A percentile compares a stretch with the other conserved stretches of the same genome.
These are phyloP conservation scores for Termitomyces sp. DNA, from an alignment of 768 basidiomycete genomes.

Conservation along the genomic window DNA sequence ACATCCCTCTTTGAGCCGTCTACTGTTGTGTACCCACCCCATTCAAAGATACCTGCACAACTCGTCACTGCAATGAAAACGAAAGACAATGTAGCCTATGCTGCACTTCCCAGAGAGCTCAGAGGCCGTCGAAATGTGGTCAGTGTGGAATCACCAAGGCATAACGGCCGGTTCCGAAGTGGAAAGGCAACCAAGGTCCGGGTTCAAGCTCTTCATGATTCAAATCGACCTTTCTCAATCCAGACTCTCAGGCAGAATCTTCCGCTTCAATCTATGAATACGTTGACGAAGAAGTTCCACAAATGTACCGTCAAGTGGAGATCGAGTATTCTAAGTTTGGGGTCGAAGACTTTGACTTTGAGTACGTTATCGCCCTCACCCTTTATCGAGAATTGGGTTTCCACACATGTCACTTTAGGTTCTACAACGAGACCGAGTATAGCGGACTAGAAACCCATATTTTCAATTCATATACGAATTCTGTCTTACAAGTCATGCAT, in stretches of 20 bases:
- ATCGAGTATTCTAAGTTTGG: constrained; percentile 99
- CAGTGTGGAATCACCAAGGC: constrained; percentile 41
- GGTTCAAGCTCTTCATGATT: constrained; percentile 20
- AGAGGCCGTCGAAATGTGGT: constrained; percentile 80
- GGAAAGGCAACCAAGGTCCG: constrained; percentile 53
- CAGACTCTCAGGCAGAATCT: constrained; percentile 37
- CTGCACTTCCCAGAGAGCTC: constrained; percentile 79
- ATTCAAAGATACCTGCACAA: constrained; percentile 73
- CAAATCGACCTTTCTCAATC: background rate
- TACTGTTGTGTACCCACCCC: constrained; percentile 53
- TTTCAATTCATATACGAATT: constrained; percentile 93
- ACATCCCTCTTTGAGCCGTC: constrained; percentile 35
- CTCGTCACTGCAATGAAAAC: constrained; percentile 74
- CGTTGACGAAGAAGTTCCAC: constrained; percentile 59
- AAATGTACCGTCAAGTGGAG: constrained; percentile 85
- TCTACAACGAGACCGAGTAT: constrained; percentile 87
- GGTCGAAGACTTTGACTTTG: constrained; percentile 98
- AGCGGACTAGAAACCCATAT: constrained; percentile 97
- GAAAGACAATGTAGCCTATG: constrained; percentile 89
- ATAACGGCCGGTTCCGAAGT: constrained; percentile 77
- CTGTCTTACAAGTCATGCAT: constrained; percentile 86
- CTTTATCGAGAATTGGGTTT: background rate
- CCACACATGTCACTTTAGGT: constrained; percentile 37
- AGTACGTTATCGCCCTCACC: constrained; percentile 36
- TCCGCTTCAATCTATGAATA: constrained; percentile 50